A percentile compares a stretch with the other conserved stretches of the same genome.
These are phyloP conservation scores for Ascosphaera apis DNA, from an alignment of 2,329 filamentous ascomycete genomes.

Conservation along the genomic window DNA sequence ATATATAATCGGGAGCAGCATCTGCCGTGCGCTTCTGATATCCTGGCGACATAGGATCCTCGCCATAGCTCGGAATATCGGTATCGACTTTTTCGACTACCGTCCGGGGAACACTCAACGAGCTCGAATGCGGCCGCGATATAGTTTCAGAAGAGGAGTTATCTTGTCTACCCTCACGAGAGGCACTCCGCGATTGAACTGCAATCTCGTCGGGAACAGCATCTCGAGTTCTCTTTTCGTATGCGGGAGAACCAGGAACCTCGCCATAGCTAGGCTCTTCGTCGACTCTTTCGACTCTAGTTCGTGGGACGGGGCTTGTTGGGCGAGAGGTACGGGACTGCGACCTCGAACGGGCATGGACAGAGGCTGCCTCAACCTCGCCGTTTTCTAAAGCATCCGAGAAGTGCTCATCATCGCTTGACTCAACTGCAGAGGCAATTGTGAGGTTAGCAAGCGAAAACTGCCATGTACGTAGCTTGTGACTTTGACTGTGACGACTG, in stretches of 20 bases:
- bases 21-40: slow-evolving; percentile 33
- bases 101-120: slow-evolving; percentile 31
- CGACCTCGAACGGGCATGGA: slow-evolving; percentile 9
- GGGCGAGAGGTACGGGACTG: slow-evolving; percentile 16
- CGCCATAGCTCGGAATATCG: slow-evolving; percentile 32
- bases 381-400: slow-evolving; percentile 40
- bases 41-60: slow-evolving; percentile 37
- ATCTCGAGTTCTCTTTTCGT: slow-evolving; percentile 32
- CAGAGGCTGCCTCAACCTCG: slow-evolving; percentile 1
- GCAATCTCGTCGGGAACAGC: slow-evolving; percentile 42
- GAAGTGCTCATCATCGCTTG: slow-evolving; percentile 38
- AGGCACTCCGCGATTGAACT: slow-evolving; percentile 12
- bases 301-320: slow-evolving; percentile 33
- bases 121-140: slow-evolving; percentile 19
- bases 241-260: slow-evolving; percentile 36
- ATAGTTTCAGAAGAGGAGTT: slow-evolving; percentile 21
- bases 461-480: background rate
- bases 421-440: slow-evolving; percentile 20
- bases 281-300: slow-evolving; percentile 40
- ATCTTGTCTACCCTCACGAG: background rate
- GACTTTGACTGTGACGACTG: background rate
- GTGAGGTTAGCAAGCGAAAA: slow-evolving; percentile 6
- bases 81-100: slow-evolving; percentile 39
- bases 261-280: slow-evolving; percentile 35
- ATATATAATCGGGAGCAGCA: slow-evolving; percentile 34